These are phyloP conservation scores for Phytophthora chlamydospora DNA, from an alignment of 352 stramenopile genomes.

Conservation along the genomic window DNA sequence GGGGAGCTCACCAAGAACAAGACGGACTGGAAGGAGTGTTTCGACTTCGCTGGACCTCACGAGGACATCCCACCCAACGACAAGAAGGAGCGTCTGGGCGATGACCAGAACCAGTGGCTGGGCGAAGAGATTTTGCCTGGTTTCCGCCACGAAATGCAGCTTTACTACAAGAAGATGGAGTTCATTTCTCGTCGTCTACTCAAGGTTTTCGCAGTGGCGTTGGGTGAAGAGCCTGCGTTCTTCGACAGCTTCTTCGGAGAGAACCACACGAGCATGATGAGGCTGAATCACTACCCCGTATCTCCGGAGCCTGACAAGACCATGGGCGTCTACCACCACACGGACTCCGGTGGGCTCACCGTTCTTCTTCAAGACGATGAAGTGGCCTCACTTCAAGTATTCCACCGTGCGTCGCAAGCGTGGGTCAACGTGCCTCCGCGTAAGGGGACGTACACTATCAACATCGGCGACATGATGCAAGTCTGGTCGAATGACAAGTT, in stretches of 20 bases:
- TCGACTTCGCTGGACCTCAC: constrained; percentile 61
- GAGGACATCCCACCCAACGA: constrained; percentile 46
- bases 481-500: constrained; percentile 63
- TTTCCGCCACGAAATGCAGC: constrained; percentile 56
- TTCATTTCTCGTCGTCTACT: constrained; percentile 52
- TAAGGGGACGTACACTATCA: constrained; percentile 68
- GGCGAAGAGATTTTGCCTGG: constrained; percentile 39
- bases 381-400: constrained; percentile 53
- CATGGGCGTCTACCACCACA: constrained; percentile 66
- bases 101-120: constrained; percentile 89
- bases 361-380: constrained; percentile 61
- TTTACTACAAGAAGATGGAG: constrained; percentile 54
- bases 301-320: constrained; percentile 42
- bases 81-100: constrained; percentile 68
- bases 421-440: constrained; percentile 53
- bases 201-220: constrained; percentile 55
- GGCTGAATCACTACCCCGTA: constrained; percentile 92
- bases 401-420: constrained; percentile 43
- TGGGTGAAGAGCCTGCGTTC: constrained; percentile 50
- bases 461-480: constrained; percentile 64
- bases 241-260: constrained; percentile 61
- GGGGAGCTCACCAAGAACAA: constrained; percentile 94
- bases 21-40: constrained; percentile 92
- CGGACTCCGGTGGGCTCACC: constrained; percentile 48
- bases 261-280: constrained; percentile 85